A percentile compares a stretch with the other conserved stretches of the same genome.
Conservation (phyloP, 2,329 filamentous ascomycete species). For the Penicillium sp. region DNA sequence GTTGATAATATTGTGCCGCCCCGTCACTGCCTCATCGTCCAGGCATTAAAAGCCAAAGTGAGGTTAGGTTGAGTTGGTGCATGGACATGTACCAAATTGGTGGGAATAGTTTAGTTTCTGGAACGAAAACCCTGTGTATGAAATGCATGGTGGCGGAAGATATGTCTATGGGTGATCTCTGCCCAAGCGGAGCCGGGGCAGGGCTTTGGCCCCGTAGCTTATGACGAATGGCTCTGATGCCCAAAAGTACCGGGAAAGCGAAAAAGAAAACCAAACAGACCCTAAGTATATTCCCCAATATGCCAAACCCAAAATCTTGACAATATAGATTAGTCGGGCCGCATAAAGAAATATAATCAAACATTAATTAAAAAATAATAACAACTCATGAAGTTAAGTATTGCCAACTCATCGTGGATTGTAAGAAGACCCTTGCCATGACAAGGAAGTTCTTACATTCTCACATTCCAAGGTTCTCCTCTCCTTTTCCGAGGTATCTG, state of each 20-base stretch:
- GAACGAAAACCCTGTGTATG: slow-evolving; percentile 20
- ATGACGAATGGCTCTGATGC: slow-evolving; percentile 11
- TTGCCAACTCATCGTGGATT: background rate
- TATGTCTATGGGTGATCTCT: slow-evolving; percentile 18
- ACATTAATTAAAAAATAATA: background rate
- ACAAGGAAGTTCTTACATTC: background rate
- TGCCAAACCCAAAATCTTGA: background rate
- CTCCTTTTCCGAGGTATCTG: background rate
- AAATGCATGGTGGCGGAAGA: slow-evolving; percentile 16
- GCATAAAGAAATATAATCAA: slow-evolving; percentile 8
- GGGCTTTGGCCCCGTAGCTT: slow-evolving; percentile 3
- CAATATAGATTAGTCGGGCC: slow-evolving; percentile 10
- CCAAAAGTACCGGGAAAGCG: slow-evolving; percentile 9
- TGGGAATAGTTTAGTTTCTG: slow-evolving; percentile 19
- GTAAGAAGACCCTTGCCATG: background rate
- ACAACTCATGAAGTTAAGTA: background rate
- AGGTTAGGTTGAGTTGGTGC: slow-evolving; percentile 8
- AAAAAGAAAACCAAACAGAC: background rate
- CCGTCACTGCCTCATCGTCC: slow-evolving; percentile 15
- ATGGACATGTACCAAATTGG: slow-evolving; percentile 18
- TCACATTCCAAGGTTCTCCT: background rate
- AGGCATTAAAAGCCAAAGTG: slow-evolving; percentile 9
- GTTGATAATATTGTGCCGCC: slow-evolving; percentile 13
- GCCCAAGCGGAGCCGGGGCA: slow-evolving; percentile 19
- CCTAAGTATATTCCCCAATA: background rate